phyloP scores from a whole-genome alignment of 495 filamentous ascomycete species.

The Tetracladium setigerum region DNA sequence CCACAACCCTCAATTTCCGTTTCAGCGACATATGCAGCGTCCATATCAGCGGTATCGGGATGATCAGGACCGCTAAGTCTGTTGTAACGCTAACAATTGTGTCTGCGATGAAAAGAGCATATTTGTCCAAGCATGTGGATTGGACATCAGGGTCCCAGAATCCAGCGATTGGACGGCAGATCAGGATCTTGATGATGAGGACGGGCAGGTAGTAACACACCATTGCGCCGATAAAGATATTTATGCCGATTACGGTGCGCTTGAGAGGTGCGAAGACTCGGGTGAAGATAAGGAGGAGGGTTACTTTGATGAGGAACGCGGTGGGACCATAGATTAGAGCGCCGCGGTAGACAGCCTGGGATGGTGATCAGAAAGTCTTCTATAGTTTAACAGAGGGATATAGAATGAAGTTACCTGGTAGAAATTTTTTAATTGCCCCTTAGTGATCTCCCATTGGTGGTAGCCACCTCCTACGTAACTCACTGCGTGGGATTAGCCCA shows the following conservation, averaged over 20 bases:
- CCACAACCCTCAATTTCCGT: slow-evolving; percentile 38
- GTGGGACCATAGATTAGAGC: slow-evolving; percentile 39
- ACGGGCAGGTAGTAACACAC: slow-evolving; percentile 29
- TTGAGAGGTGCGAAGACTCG: slow-evolving; percentile 39
- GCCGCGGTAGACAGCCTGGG: slow-evolving; percentile 3
- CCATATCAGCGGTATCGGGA: slow-evolving; percentile 40
- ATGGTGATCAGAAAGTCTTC: slow-evolving; percentile 24
- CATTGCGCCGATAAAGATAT: slow-evolving; percentile 36
- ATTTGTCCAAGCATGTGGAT: slow-evolving; percentile 32
- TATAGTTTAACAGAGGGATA: background rate
- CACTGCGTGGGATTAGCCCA: background rate
- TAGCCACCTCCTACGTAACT: slow-evolving; percentile 11
- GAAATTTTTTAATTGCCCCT: slow-evolving; percentile 3
- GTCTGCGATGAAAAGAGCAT: slow-evolving; percentile 36
- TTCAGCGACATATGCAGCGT: slow-evolving; percentile 38
- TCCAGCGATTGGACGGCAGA: slow-evolving; percentile 29
- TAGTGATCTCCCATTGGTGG: slow-evolving; percentile 18
- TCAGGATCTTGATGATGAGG: slow-evolving; percentile 29
- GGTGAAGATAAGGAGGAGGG: slow-evolving; percentile 39
- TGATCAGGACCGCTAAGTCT: slow-evolving; percentile 37
- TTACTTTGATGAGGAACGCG: slow-evolving; percentile 37
- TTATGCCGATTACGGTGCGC: slow-evolving; percentile 33
- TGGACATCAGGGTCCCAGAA: slow-evolving; percentile 21
- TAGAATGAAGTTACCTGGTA: background rate
- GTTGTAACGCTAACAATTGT: slow-evolving; percentile 39